phyloP scores from a whole-genome alignment of 1,284 basidiomycete species.

The Moesziomyces parantarcticus region DNA sequence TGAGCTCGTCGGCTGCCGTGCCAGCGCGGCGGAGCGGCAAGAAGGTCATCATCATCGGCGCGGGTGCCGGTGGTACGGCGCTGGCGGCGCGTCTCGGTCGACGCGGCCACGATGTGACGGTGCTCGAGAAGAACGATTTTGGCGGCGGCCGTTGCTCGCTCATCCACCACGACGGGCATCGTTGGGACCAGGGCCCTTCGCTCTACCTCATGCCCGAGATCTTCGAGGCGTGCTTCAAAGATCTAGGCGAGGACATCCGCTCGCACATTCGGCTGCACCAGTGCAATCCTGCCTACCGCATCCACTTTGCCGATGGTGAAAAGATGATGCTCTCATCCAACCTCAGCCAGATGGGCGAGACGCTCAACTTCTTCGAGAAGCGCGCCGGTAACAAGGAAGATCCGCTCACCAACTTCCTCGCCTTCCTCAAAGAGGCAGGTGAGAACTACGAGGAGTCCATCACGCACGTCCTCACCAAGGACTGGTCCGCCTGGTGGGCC shows the following conservation, averaged over 20 bases:
- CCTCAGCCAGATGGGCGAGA: conserved; percentile 69
- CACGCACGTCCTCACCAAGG: conserved; percentile 70
- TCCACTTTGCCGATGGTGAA: conserved; percentile 59
- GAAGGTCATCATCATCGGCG: conserved; percentile 68
- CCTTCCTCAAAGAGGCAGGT: conserved; percentile 69
- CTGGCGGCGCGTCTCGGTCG: conserved; percentile 70
- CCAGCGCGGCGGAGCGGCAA: conserved; percentile 26
- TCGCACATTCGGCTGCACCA: conserved; percentile 69
- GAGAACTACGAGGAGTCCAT: conserved; percentile 70
- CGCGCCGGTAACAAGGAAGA: conserved; percentile 69
- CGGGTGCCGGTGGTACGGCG: conserved; percentile 71
- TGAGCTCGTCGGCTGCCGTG: conserved; percentile 10
- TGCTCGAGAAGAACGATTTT: conserved; percentile 66
- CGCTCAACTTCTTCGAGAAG: conserved; percentile 71
- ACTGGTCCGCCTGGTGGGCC: conserved; percentile 70
- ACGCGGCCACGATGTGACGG: conserved; percentile 70
- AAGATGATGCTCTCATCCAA: conserved; percentile 70
- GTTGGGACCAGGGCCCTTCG: conserved; percentile 70
- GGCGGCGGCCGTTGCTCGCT: conserved; percentile 72
- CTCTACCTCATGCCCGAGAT: conserved; percentile 71
- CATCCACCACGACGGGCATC: conserved; percentile 70
- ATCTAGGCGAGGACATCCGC: conserved; percentile 68
- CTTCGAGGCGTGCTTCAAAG: conserved; percentile 70
- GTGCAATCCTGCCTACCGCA: conserved; percentile 58
- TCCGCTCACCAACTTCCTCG: conserved; percentile 64